These are phyloP conservation scores for Chaetomium sp. DNA, from an alignment of 2,329 filamentous ascomycete genomes.

Conservation along the genomic window DNA sequence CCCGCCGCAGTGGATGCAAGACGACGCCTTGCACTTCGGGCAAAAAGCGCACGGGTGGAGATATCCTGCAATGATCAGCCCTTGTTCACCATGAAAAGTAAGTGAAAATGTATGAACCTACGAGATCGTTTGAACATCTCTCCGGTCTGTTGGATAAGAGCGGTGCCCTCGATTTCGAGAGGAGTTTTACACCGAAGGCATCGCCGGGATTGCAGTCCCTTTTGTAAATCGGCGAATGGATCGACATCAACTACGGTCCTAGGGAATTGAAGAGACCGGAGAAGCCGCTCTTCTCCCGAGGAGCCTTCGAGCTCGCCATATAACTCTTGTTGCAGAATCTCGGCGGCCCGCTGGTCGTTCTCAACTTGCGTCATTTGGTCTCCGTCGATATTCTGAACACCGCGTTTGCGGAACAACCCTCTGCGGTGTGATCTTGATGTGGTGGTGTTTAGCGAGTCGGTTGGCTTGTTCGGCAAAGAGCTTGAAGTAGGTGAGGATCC, in stretches of 20 bases:
- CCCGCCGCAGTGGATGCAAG: slow-evolving; percentile 24
- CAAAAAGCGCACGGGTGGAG: slow-evolving; percentile 26
- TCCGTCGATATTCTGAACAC: not conserved
- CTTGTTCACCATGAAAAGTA: not conserved
- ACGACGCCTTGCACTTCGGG: slow-evolving; percentile 24
- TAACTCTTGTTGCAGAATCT: not conserved
- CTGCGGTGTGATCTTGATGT: not conserved
- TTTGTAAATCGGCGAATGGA: slow-evolving; percentile 3
- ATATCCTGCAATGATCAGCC: slow-evolving; percentile 24
- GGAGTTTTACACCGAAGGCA: slow-evolving; percentile 18
- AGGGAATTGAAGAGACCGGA: not conserved
- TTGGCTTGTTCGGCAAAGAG: not conserved
- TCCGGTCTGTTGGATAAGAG: slow-evolving; percentile 4
- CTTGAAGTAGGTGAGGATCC: not conserved
- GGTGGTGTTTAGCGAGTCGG: not conserved
- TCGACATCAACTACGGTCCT: not conserved
- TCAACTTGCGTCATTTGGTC: not conserved
- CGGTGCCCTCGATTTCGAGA: not conserved
- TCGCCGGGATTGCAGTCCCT: not conserved
- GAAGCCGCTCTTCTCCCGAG: not conserved
- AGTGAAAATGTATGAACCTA: not conserved
- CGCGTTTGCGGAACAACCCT: not conserved
- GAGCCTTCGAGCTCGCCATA: not conserved
- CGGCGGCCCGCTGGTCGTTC: not conserved
- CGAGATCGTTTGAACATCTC: slow-evolving; percentile 10